Percentiles rank a stretch among this genome's conserved stretches.
These are phyloP conservation scores for Fusarium buxicola DNA, from an alignment of 2,329 filamentous ascomycete species.

Conservation along the genomic window DNA sequence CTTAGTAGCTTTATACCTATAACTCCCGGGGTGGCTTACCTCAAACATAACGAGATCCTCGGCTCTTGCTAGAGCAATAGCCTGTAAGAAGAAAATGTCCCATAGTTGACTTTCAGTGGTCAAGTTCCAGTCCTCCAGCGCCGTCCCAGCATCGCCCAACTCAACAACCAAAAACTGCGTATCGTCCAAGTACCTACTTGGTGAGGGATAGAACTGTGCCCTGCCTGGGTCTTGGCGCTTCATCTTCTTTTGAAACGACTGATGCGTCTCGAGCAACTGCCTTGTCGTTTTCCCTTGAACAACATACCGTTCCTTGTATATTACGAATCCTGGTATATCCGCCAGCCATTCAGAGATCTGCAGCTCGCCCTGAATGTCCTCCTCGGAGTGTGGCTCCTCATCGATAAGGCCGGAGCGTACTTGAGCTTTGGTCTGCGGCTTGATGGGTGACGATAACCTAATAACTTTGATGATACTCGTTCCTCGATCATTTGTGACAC, in stretches of 20 bases:
- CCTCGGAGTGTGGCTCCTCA: slow-evolving; percentile 67
- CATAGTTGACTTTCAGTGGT: slow-evolving; percentile 64
- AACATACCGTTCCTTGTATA: slow-evolving; percentile 73
- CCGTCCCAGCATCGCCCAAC: slow-evolving; percentile 70
- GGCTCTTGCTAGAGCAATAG: slow-evolving; percentile 69
- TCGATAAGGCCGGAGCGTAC: slow-evolving; percentile 66
- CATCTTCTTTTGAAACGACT: slow-evolving; percentile 64
- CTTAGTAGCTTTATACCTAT: slow-evolving; percentile 13
- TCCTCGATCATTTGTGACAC: slow-evolving; percentile 67
- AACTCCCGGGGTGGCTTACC: slow-evolving; percentile 51
- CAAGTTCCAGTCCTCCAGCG: slow-evolving; percentile 69
- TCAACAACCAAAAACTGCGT: slow-evolving; percentile 72
- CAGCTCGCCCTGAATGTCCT: slow-evolving; percentile 68
- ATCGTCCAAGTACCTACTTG: slow-evolving; percentile 67
- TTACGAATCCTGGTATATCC: slow-evolving; percentile 72
- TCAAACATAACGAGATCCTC: slow-evolving; percentile 70
- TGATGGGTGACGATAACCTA: slow-evolving; percentile 68
- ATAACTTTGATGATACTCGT: slow-evolving; percentile 75
- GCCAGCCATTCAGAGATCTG: slow-evolving; percentile 73
- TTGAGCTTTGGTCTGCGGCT: slow-evolving; percentile 67
- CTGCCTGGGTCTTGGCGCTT: slow-evolving; percentile 67
- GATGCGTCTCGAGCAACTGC: slow-evolving; percentile 69
- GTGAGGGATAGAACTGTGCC: slow-evolving; percentile 71
- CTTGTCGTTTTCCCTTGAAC: slow-evolving; percentile 67
- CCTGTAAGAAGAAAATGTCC: slow-evolving; percentile 72